phyloP scores from a whole-genome alignment of 2,329 filamentous ascomycete genomes.

The Huntiella decipiens region DNA sequence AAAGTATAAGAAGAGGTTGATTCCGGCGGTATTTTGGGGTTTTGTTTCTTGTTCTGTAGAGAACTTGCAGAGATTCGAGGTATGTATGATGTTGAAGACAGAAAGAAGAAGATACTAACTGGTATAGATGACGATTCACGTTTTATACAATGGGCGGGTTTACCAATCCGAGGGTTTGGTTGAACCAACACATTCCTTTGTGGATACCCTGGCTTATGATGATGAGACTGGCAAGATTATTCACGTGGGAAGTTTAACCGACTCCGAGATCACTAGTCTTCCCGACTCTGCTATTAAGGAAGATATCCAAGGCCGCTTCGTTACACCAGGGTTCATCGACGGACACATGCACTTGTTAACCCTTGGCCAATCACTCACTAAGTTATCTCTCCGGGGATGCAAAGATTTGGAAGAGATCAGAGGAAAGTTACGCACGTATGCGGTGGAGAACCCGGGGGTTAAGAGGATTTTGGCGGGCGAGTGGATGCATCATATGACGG shows the following conservation, averaged over 20 bases:
- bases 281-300: slow-evolving; percentile 11
- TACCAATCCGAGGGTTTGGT: slow-evolving; percentile 11
- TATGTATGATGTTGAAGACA: too few species aligned
- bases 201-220: slow-evolving; percentile 9
- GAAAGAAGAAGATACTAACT: too few species aligned
- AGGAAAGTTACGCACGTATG: slow-evolving; percentile 25
- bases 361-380: slow-evolving; percentile 33
- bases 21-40: too few species aligned
- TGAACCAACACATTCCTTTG: slow-evolving; percentile 11
- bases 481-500: slow-evolving; percentile 35
- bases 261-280: slow-evolving; percentile 8
- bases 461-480: slow-evolving; percentile 32
- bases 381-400: slow-evolving; percentile 30
- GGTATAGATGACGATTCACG: background rate
- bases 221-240: slow-evolving; percentile 7
- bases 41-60: too few species aligned
- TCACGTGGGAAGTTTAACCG: slow-evolving; percentile 8
- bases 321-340: slow-evolving; percentile 38
- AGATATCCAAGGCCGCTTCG: slow-evolving; percentile 20
- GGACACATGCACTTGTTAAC: slow-evolving; percentile 37
- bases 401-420: slow-evolving; percentile 30
- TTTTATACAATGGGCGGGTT: slow-evolving; percentile 13
- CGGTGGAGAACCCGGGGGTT: slow-evolving; percentile 26
- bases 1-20: too few species aligned
- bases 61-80: too few species aligned